These are phyloP conservation scores for Rhizophagus prolifer DNA, from an alignment of 192 early-diverging fungal species.

Conservation along the genomic window DNA sequence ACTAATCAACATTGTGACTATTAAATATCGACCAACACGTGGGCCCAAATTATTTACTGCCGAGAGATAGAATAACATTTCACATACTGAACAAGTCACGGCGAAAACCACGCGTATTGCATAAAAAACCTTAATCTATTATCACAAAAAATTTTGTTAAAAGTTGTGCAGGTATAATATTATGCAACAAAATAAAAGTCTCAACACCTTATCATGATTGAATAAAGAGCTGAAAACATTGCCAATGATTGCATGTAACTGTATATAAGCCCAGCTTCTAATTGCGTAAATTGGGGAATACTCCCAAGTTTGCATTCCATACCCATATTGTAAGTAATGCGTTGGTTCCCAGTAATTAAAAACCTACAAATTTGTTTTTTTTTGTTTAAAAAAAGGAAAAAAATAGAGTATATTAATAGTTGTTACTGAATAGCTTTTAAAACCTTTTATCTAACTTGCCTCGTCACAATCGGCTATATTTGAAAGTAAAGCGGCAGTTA, in stretches of 20 bases:
- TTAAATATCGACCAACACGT: conserved; percentile 65
- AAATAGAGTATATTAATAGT: no score
- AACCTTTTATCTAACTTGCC: conserved; percentile 4
- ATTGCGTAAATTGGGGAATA: conserved; percentile 88
- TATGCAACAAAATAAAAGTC: not conserved
- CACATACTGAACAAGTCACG: conserved; percentile 61
- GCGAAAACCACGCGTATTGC: conserved; percentile 64
- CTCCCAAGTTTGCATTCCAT: conserved; percentile 96
- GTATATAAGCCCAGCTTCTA: conserved; percentile 82
- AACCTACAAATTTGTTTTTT: conserved; percentile 46
- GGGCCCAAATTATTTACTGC: conserved; percentile 62
- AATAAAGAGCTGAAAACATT: conserved; percentile 46
- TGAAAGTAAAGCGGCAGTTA: conserved; percentile 55
- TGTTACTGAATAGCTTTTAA: not conserved
- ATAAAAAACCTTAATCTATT: conserved; percentile 75
- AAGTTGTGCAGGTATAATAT: not conserved
- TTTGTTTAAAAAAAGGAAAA: not conserved
- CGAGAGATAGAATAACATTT: conserved; percentile 67
- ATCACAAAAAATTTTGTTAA: not conserved
- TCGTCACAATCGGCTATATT: conserved; percentile 81
- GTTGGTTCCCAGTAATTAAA: conserved; percentile 98
- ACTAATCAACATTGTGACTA: conserved; percentile 61
- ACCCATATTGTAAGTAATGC: conserved; percentile 82
- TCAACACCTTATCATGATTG: conserved; percentile 39
- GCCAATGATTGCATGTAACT: conserved; percentile 53